Conservation (phyloP, 768 basidiomycete genomes). For the Dendrothele bispora region DNA sequence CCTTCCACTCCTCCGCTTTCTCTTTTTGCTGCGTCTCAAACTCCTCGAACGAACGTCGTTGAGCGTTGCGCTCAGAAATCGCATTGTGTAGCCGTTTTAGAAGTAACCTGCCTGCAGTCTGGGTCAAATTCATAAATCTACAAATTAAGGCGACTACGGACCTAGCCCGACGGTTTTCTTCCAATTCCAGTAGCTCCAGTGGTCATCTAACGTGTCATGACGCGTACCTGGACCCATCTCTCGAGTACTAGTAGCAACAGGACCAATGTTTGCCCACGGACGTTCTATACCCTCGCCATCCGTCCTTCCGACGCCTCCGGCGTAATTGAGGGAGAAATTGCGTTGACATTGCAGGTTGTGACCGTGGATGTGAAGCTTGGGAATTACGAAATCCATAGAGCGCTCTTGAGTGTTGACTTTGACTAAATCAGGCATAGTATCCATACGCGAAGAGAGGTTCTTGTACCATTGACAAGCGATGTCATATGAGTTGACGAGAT, state of each 20-base stretch:
- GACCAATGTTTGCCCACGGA: conserved; percentile 7
- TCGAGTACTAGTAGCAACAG: conserved; percentile 3
- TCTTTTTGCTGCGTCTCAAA: conserved; percentile 3
- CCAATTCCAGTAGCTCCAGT: conserved; percentile 36
- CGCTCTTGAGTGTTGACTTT: no score
- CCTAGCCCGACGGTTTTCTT: conserved; percentile 24
- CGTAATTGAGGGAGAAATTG: no score
- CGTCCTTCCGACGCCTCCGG: no score
- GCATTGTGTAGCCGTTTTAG: conserved; percentile 6
- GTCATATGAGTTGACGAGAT: conserved; percentile 6
- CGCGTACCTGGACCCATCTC: conserved; percentile 12
- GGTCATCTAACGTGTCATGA: conserved; percentile 25
- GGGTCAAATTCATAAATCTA: background rate
- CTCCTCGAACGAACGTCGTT: background rate
- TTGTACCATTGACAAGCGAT: conserved; percentile 14
- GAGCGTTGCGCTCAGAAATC: no score
- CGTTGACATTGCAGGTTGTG: no score
- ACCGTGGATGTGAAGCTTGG: no score
- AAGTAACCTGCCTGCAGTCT: background rate
- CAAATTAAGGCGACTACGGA: no score
- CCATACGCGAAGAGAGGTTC: conserved; percentile 9
- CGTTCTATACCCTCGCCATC: conserved; percentile 15
- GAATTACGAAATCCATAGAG: no score
- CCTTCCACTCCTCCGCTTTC: conserved; percentile 6
- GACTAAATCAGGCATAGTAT: no score